Percentiles rank a stretch among this genome's conserved stretches.
phyloP scores from a whole-genome alignment of 768 basidiomycete genomes.

The Termitomyces sp. region DNA sequence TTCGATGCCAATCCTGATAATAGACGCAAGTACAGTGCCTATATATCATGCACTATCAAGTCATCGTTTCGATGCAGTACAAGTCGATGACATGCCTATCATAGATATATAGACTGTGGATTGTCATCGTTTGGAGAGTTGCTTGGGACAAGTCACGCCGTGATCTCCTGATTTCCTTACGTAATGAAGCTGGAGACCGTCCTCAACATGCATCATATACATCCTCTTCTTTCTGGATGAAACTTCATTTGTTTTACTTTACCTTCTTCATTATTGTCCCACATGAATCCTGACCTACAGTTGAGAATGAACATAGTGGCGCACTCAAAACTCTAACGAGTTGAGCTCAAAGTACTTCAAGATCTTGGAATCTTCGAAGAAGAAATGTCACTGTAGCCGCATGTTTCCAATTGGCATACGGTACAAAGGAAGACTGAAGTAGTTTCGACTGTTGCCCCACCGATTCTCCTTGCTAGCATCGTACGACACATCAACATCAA shows the following conservation, averaged over 20 bases:
- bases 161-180: too few species aligned
- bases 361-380: not conserved
- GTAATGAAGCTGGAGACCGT: too few species aligned
- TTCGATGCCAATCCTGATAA: slow-evolving; percentile 94
- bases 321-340: not conserved
- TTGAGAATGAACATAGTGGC: not conserved
- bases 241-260: too few species aligned
- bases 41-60: slow-evolving; percentile 8
- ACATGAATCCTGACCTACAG: too few species aligned
- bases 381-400: not conserved
- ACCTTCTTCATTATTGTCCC: too few species aligned
- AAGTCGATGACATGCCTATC: slow-evolving; percentile 55
- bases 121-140: slow-evolving; percentile 55
- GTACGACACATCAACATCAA: slow-evolving; percentile 60
- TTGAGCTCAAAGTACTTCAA: not conserved
- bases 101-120: slow-evolving; percentile 90
- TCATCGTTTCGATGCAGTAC: not conserved
- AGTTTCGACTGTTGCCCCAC: slow-evolving; percentile 74
- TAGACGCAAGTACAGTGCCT: slow-evolving; percentile 93
- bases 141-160: too few species aligned
- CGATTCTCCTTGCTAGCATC: slow-evolving; percentile 45
- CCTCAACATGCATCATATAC: too few species aligned
- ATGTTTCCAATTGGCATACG: slow-evolving; percentile 48
- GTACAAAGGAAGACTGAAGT: slow-evolving; percentile 76
- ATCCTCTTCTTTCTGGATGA: too few species aligned